Conservation (phyloP, 495 filamentous ascomycete genomes). For the Podospora appendiculata region DNA sequence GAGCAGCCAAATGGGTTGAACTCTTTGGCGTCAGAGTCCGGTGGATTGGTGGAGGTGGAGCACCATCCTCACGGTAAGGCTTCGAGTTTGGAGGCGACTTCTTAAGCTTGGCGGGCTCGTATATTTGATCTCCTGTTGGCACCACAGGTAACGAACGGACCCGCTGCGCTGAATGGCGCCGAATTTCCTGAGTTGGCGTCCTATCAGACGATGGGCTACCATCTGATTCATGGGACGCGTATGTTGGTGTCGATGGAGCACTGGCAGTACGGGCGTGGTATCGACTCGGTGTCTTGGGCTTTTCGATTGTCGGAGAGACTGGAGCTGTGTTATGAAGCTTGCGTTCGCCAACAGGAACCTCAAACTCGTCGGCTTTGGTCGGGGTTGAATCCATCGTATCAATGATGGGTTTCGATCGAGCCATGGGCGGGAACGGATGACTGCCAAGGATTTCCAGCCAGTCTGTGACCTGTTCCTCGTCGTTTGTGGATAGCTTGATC, state of each 20-base stretch:
- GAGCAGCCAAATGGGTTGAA: slow-evolving; percentile 38
- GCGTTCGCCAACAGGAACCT: slow-evolving; percentile 70
- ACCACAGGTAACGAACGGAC: neutral
- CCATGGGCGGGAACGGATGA: slow-evolving; percentile 62
- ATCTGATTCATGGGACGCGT: slow-evolving; percentile 1
- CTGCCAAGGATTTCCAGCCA: slow-evolving; percentile 82
- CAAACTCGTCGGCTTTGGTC: slow-evolving; percentile 47
- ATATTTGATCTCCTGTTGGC: slow-evolving; percentile 3
- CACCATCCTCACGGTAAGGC: slow-evolving; percentile 32
- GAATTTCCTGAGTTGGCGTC: slow-evolving; percentile 22
- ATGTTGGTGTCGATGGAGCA: slow-evolving; percentile 14
- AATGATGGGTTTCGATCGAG: slow-evolving; percentile 25
- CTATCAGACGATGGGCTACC: neutral
- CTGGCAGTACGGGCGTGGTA: slow-evolving; percentile 13
- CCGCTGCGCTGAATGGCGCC: slow-evolving; percentile 8
- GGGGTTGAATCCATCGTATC: slow-evolving; percentile 26
- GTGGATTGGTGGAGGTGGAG: slow-evolving; percentile 46
- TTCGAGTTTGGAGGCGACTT: slow-evolving; percentile 36
- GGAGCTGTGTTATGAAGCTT: slow-evolving; percentile 23
- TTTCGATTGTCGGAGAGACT: slow-evolving; percentile 2
- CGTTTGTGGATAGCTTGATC: slow-evolving; percentile 59
- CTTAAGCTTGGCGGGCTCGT: slow-evolving; percentile 27
- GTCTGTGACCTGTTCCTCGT: slow-evolving; percentile 68
- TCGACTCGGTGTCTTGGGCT: slow-evolving; percentile 18
- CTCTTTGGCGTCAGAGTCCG: slow-evolving; percentile 34